A percentile compares a stretch with the other conserved stretches of the same genome.
These are phyloP conservation scores for Luffa acutangula DNA, from an alignment of 306 rosid genomes.

Conservation along the genomic window DNA sequence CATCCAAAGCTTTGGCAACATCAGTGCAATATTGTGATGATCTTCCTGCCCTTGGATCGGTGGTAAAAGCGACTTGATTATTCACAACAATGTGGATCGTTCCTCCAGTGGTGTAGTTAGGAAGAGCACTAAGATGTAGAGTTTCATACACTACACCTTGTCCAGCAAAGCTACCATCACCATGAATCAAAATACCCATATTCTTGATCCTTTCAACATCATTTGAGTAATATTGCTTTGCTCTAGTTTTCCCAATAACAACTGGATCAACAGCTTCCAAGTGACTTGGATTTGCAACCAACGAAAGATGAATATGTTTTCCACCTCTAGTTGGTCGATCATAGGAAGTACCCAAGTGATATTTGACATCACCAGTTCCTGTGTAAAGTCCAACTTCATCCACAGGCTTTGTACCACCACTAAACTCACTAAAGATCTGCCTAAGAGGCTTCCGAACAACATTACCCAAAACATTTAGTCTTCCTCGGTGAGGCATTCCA, in stretches of 20 bases:
- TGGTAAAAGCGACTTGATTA: conserved; percentile 95
- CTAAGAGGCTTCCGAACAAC: conserved; percentile 86
- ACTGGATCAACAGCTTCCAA: conserved; percentile 95
- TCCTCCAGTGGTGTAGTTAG: conserved; percentile 92
- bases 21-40: conserved; percentile 92
- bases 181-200: conserved; percentile 81
- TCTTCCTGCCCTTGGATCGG: conserved; percentile 82
- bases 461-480: conserved; percentile 82
- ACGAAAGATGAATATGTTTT: conserved; percentile 67
- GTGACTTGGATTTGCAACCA: conserved; percentile 96
- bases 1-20: conserved; percentile 89
- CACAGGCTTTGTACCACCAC: conserved; percentile 68
- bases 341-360: conserved; percentile 89
- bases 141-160: conserved; percentile 97
- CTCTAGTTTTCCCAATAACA: conserved; percentile 90
- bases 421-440: conserved; percentile 84
- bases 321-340: conserved; percentile 94
- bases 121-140: conserved; percentile 93
- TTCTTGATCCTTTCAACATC: conserved; percentile 69
- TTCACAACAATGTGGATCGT: conserved; percentile 85
- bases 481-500: conserved; percentile 91
- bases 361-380: conserved; percentile 96
- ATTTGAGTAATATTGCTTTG: conserved; percentile 71
- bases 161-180: conserved; percentile 99
- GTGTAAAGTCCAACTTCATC: conserved; percentile 87